Evolutionary conservation across 306 rosid species (phyloP), one percentile per base, ranked within the genome.

Genomic region (Purshia tridentata): DNA sequence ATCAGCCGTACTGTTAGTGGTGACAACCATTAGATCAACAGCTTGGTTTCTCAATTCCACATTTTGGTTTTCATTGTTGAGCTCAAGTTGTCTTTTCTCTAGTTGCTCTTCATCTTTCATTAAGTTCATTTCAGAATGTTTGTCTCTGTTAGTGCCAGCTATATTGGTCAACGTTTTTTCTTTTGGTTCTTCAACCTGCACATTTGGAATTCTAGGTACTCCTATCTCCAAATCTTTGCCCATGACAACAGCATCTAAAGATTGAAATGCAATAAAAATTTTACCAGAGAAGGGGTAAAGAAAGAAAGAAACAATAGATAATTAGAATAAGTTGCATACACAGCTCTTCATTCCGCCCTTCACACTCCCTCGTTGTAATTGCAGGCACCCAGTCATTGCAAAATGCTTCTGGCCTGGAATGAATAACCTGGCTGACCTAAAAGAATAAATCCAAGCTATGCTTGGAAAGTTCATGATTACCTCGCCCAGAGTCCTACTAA

Each of bases 171-270:
- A 44, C 54, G 44, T 72, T 9, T 73, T 23, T 51, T 70, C 75
- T 6, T 53, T 9, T 42, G 45, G 73, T 63, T 65, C 76, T 23
- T 39, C 70, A 44, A 75, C 39, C 72, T 65, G 75, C 73, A 65
- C 56, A 48, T 35, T 35, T 20, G 72, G 74, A 45, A 13, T 42
- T 51, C 66, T 52, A 48, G 82, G 81, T 59, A 83, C 78, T 67
- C 84, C 87, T 51, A 77, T 68, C 41, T 77, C 78, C 81, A 81
- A 76, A 80, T 85, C 87, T 78, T 81, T 81, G 67, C 88, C 90
- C 81, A 81, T 77, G 72, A 72, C 76, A 81, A 59, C 74, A 45
- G 81, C 68, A 73, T 75, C 94, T 83, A 82, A 65, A 10, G 23
- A 12, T 69, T 19, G 29, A 58, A 55, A 56, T 13, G 39, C 29